Evolutionary conservation across 495 filamentous ascomycete genomes (phyloP).

Genomic region (Sporormia fimetaria): DNA sequence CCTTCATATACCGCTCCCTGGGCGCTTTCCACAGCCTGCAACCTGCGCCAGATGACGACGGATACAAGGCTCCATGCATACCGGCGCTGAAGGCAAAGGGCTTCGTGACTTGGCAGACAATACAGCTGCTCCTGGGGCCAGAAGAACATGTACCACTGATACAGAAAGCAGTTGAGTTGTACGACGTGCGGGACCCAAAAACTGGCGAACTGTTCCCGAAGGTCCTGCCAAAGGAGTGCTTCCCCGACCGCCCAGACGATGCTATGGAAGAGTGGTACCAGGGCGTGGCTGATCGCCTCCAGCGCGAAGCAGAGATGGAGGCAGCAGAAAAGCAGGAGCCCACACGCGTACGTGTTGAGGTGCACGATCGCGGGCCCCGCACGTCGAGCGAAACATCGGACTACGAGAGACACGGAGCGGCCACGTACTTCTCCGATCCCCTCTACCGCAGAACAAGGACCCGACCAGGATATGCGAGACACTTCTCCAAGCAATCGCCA

Average conservation of each 20-base stretch:
- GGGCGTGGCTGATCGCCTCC: conserved; percentile 47
- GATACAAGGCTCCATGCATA: conserved; percentile 61
- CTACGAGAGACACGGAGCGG: conserved; percentile 29
- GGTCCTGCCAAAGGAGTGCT: conserved; percentile 60
- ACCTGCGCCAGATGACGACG: conserved; percentile 52
- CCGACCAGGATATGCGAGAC: conserved; percentile 28
- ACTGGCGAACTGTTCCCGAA: conserved; percentile 64
- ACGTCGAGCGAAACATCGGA: conserved; percentile 26
- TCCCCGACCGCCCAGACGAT: conserved; percentile 61
- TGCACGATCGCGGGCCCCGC: conserved; percentile 12
- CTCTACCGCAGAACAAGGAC: conserved; percentile 29
- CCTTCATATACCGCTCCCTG: conserved; percentile 82
- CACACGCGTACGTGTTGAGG: conserved; percentile 19
- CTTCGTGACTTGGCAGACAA: conserved; percentile 88
- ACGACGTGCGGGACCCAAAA: conserved; percentile 61
- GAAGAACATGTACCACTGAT: conserved; percentile 77
- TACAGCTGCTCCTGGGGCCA: conserved; percentile 79
- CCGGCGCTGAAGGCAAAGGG: conserved; percentile 73
- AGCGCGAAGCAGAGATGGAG: conserved; percentile 29
- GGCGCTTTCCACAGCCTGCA: conserved; percentile 57
- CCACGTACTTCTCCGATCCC: conserved; percentile 34
- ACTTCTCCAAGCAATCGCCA: conserved; percentile 20
- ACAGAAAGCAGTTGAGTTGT: conserved; percentile 66
- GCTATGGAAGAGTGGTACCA: conserved; percentile 81
- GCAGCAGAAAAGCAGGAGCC: conserved; percentile 10